Percentiles rank a stretch among this genome's conserved stretches.
Conservation (phyloP, 441 rosid genomes). For the Corymbia citriodora region DNA sequence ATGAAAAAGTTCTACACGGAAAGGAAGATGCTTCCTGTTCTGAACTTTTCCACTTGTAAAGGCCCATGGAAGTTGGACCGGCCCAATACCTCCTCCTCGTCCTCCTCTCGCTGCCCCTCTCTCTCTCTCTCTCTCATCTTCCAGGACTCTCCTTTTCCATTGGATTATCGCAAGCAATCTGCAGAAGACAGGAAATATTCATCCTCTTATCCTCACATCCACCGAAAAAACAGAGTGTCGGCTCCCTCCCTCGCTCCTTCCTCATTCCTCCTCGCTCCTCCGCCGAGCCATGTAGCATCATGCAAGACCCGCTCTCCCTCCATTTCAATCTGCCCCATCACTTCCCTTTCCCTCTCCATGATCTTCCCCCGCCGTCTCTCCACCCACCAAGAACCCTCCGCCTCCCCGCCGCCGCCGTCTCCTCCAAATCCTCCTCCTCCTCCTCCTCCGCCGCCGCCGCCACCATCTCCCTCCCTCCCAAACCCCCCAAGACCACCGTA, state of each 20-base stretch:
- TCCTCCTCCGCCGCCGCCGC: slow-evolving; percentile 28
- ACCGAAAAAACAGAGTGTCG: not conserved
- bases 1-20: not conserved
- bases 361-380: slow-evolving; percentile 40
- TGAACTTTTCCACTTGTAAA: not conserved
- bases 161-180: not conserved
- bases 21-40: rapidly evolving
- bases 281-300: slow-evolving; percentile 21
- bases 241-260: not conserved
- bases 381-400: slow-evolving; percentile 24
- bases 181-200: not conserved
- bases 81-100: not conserved
- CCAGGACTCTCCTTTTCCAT: not conserved
- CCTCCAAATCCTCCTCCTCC: slow-evolving; percentile 29
- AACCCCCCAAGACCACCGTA: slow-evolving; percentile 16
- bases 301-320: slow-evolving; percentile 51
- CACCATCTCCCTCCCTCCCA: slow-evolving; percentile 27
- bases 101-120: not conserved
- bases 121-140: not conserved
- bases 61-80: not conserved
- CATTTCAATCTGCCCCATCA: slow-evolving; percentile 18
- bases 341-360: slow-evolving; percentile 19
- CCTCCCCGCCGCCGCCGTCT: slow-evolving; percentile 29
- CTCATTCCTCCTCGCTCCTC: not conserved
- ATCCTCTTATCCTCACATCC: not conserved